Conservation (phyloP, 148 eudicot species). For the Vaccinium myrtillus region DNA sequence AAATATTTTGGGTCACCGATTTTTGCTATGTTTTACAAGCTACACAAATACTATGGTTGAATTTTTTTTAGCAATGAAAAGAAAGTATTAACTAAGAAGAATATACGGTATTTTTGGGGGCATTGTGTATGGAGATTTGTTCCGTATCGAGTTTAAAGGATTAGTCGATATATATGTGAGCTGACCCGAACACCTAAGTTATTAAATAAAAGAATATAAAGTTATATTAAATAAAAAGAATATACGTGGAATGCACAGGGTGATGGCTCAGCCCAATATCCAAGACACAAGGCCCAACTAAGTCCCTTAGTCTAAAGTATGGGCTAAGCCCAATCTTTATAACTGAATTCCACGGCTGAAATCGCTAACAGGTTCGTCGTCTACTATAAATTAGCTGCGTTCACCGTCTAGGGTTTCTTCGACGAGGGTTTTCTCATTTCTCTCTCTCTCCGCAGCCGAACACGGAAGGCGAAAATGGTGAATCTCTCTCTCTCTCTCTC, state of each 20-base stretch:
- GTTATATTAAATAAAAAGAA: neutral
- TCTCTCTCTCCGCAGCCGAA: neutral
- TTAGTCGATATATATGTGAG: neutral
- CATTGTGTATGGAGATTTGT: too few species aligned
- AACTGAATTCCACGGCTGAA: neutral
- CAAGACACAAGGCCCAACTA: neutral
- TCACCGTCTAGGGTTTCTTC: neutral
- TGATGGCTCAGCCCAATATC: neutral
- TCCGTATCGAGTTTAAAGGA: too few species aligned
- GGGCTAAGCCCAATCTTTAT: neutral
- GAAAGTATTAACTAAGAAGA: too few species aligned
- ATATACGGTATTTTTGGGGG: too few species aligned
- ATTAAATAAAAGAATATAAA: neutral
- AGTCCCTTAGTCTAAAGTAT: neutral
- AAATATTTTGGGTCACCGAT: too few species aligned
- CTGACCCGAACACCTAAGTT: neutral
- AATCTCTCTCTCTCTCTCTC: neutral
- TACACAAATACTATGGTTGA: too few species aligned
- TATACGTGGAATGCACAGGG: too few species aligned
- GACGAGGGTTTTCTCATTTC: slow-evolving; percentile 5
- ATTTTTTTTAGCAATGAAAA: too few species aligned
- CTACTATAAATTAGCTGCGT: neutral
- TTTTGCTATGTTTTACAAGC: too few species aligned
- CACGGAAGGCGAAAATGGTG: slow-evolving; percentile 18
- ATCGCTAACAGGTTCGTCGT: neutral